Evolutionary conservation across 2,329 filamentous ascomycete genomes (phyloP).

Genomic region (Colletotrichum sp.): DNA sequence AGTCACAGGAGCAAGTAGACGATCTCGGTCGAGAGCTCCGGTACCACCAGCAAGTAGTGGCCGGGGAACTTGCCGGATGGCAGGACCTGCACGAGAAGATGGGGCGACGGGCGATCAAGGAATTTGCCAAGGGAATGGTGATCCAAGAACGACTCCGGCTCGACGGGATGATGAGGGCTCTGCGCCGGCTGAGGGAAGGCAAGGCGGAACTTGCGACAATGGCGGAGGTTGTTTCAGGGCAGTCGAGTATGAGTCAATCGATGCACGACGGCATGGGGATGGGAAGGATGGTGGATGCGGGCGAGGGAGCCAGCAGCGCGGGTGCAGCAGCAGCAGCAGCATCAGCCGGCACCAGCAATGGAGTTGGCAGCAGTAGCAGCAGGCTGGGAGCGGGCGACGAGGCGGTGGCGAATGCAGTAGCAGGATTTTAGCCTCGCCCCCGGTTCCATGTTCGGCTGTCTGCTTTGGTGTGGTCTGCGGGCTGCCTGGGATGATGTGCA

Average conservation of each 20-base stretch:
- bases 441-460: background rate
- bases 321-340: background rate
- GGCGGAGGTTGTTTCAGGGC: constrained; percentile 11
- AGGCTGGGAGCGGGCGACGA: background rate
- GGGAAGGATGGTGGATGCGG: constrained; percentile 8
- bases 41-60: constrained; percentile 93
- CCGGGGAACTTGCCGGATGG: constrained; percentile 90
- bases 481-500: background rate
- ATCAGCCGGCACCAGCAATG: background rate
- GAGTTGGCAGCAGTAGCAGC: background rate
- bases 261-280: background rate
- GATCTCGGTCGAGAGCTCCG: constrained; percentile 81
- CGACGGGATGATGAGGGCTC: constrained; percentile 79
- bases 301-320: constrained; percentile 11
- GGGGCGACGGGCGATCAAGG: constrained; percentile 75
- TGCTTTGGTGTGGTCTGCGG: background rate
- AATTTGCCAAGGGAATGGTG: constrained; percentile 80
- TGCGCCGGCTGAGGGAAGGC: constrained; percentile 63
- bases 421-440: background rate
- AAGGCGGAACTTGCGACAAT: constrained; percentile 16
- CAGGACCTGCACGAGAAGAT: constrained; percentile 85
- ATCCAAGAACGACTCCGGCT: constrained; percentile 80
- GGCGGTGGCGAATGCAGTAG: constrained; percentile 14
- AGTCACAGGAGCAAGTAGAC: constrained; percentile 72
- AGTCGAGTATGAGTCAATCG: constrained; percentile 18